A percentile compares a stretch with the other conserved stretches of the same genome.
Evolutionary conservation across 176 grass and related monocot genomes (phyloP).

Genomic region (Phoenix roebelenii): DNA sequence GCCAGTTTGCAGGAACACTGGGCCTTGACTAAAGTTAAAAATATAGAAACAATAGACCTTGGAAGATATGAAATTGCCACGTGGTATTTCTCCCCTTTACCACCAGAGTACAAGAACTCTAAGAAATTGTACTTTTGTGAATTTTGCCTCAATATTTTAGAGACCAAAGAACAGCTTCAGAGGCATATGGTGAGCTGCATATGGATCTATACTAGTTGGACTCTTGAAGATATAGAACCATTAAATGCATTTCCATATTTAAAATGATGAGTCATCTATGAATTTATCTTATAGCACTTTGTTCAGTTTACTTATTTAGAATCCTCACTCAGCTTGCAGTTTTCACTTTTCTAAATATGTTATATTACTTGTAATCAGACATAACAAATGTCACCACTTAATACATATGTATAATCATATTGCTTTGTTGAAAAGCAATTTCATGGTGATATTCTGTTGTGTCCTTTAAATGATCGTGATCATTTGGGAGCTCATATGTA

Average conservation of each 20-base stretch:
- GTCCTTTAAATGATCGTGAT: no score
- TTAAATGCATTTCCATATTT: neutral
- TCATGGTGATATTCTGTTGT: no score
- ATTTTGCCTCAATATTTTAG: slow-evolving; percentile 99
- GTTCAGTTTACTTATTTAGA: no score
- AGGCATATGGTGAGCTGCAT: slow-evolving; percentile 76
- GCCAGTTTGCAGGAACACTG: slow-evolving; percentile 89
- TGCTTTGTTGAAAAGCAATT: no score
- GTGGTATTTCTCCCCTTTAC: slow-evolving; percentile 99
- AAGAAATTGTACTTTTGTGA: slow-evolving; percentile 92
- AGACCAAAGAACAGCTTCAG: slow-evolving; percentile 97
- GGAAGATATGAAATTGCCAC: slow-evolving; percentile 96
- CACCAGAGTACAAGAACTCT: slow-evolving; percentile 86
- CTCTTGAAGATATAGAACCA: neutral
- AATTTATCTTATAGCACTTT: no score
- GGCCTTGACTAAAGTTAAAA: slow-evolving; percentile 98
- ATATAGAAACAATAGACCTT: slow-evolving; percentile 91
- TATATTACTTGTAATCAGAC: no score
- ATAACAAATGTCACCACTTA: no score
- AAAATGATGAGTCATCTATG: no score
- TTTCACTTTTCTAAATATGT: no score
- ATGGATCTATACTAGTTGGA: slow-evolving; percentile 7
- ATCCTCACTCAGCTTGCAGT: no score
- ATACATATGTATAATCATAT: no score
- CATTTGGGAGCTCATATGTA: no score